These are phyloP conservation scores for Myxozyma kluyveri DNA, from an alignment of 805 yeast genomes.

Conservation along the genomic window DNA sequence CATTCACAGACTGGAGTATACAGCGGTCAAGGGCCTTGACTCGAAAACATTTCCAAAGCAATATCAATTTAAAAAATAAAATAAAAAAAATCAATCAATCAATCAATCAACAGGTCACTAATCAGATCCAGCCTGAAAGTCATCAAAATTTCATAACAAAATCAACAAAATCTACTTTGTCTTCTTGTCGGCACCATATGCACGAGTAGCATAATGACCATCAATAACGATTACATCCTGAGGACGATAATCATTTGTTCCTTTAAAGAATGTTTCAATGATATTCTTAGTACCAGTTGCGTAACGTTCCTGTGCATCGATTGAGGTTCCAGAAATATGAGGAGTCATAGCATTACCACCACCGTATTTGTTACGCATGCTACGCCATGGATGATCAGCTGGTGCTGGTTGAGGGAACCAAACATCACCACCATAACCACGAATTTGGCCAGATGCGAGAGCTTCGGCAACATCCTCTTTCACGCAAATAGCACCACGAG, in stretches of 20 bases:
- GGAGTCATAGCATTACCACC: constrained; percentile 86
- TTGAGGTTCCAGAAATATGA: constrained; percentile 73
- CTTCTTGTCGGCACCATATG: constrained; percentile 51
- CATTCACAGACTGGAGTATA: too few species aligned
- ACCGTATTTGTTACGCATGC: constrained; percentile 60
- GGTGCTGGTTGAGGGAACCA: constrained; percentile 88
- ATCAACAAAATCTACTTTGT: neutral
- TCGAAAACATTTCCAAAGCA: too few species aligned
- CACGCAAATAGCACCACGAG: constrained; percentile 76
- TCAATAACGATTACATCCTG: constrained; percentile 69
- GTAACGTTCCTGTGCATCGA: constrained; percentile 76
- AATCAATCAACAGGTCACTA: too few species aligned
- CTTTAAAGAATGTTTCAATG: constrained; percentile 59
- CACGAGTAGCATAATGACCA: constrained; percentile 70
- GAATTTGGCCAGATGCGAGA: constrained; percentile 60
- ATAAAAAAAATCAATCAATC: neutral
- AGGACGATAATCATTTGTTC: constrained; percentile 67
- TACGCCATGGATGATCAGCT: constrained; percentile 72
- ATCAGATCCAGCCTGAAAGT: too few species aligned
- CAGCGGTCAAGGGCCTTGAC: too few species aligned
- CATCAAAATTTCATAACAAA: neutral
- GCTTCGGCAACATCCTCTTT: constrained; percentile 76
- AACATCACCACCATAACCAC: constrained; percentile 84
- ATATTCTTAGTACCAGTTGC: constrained; percentile 67
- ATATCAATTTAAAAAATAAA: too few species aligned